These are phyloP conservation scores for Cordyceps farinosa DNA, from an alignment of 2,329 filamentous ascomycete species.

Conservation along the genomic window DNA sequence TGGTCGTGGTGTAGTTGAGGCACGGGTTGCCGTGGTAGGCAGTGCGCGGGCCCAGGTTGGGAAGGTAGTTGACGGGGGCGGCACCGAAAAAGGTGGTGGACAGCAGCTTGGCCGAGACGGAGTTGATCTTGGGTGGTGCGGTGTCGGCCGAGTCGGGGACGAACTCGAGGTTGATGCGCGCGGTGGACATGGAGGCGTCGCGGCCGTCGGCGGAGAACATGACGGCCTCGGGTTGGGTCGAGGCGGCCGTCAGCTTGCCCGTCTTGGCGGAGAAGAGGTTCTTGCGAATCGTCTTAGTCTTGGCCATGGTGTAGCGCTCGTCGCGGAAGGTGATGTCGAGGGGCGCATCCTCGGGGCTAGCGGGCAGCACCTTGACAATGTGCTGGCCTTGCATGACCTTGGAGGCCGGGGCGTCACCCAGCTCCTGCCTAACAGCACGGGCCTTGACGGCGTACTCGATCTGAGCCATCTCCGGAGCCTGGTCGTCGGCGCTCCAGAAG, in stretches of 20 bases:
- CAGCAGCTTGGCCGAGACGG: conserved; percentile 48
- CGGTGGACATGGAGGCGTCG: conserved; percentile 38
- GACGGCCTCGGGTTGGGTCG: conserved; percentile 45
- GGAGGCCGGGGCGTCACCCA: conserved; percentile 21
- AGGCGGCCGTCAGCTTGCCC: conserved; percentile 45
- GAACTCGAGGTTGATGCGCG: conserved; percentile 46
- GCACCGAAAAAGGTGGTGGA: conserved; percentile 52
- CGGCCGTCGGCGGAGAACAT: conserved; percentile 50
- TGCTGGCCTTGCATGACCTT: conserved; percentile 41
- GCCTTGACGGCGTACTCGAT: conserved; percentile 53
- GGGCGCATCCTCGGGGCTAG: conserved; percentile 47
- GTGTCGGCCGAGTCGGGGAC: conserved; percentile 41
- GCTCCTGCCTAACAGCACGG: conserved; percentile 32
- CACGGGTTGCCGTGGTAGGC: conserved; percentile 39
- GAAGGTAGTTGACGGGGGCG: conserved; percentile 42
- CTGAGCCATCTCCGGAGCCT: conserved; percentile 51
- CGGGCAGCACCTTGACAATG: conserved; percentile 51
- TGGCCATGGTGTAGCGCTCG: conserved; percentile 46
- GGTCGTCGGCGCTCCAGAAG: conserved; percentile 52
- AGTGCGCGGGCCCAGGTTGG: conserved; percentile 48
- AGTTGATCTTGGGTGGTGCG: conserved; percentile 46
- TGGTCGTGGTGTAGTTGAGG: conserved; percentile 45
- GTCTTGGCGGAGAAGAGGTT: conserved; percentile 50
- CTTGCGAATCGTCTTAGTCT: conserved; percentile 51
- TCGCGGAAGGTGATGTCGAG: conserved; percentile 47